phyloP scores from a whole-genome alignment of 331 rosid genomes.

The Saraca asoca region DNA sequence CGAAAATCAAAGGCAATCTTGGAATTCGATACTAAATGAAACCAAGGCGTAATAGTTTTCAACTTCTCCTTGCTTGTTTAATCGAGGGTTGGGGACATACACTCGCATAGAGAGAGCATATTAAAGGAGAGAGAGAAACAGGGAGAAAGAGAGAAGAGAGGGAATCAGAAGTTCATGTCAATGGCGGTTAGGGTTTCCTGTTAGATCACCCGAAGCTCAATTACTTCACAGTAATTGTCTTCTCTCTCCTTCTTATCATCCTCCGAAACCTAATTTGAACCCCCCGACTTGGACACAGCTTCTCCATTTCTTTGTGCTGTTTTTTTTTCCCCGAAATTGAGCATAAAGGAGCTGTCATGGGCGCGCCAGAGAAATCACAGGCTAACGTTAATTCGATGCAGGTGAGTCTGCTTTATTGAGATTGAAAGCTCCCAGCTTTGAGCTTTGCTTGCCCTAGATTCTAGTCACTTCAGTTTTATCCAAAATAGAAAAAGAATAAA shows the following conservation, averaged over 20 bases:
- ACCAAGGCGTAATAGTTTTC: constrained; percentile 33
- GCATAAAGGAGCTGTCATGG: constrained; percentile 52
- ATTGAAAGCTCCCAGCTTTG: constrained; percentile 34
- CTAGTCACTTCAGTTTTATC: constrained; percentile 10
- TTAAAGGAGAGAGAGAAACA: constrained; percentile 22
- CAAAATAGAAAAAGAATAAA: not conserved
- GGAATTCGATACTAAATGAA: constrained; percentile 21
- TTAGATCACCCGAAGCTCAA: constrained; percentile 49
- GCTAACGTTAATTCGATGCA: constrained; percentile 78
- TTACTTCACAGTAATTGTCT: constrained; percentile 33
- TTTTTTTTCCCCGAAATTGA: constrained; percentile 17
- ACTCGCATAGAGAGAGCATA: constrained; percentile 40
- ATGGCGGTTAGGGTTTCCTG: constrained; percentile 82
- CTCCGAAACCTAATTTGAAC: constrained; percentile 64
- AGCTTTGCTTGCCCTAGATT: constrained; percentile 34
- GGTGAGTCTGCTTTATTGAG: constrained; percentile 48
- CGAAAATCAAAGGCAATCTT: constrained; percentile 25
- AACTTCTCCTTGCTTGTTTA: constrained; percentile 35
- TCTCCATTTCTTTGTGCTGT: constrained; percentile 38
- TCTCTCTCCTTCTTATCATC: constrained; percentile 40
- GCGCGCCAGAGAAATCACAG: constrained; percentile 80
- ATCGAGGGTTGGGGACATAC: constrained; percentile 42
- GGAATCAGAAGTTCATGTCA: constrained; percentile 34
- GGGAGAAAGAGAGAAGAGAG: constrained; percentile 36
- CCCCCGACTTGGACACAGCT: constrained; percentile 36